These are phyloP conservation scores for Nematodospora valgi DNA, from an alignment of 805 yeast genomes.

Conservation along the genomic window DNA sequence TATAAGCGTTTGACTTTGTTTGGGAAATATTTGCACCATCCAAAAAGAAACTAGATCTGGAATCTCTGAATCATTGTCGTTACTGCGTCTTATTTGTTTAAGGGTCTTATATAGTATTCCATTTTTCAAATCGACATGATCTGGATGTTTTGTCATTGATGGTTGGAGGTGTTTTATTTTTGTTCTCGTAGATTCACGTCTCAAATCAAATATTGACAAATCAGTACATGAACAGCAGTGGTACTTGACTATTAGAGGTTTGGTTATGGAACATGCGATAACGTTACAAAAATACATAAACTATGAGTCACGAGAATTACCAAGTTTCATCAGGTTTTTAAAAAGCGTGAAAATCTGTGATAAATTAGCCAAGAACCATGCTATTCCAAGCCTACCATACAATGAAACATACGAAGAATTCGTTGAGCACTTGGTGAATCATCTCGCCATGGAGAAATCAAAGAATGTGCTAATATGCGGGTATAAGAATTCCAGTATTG, in stretches of 20 bases:
- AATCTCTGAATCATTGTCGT: conserved; percentile 13
- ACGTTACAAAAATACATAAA: no score
- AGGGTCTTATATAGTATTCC: conserved; percentile 44
- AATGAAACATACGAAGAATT: conserved; percentile 20
- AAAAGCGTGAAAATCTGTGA: conserved; percentile 3
- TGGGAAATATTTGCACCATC: conserved; percentile 52
- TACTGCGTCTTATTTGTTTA: conserved; percentile 39
- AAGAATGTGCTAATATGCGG: conserved; percentile 44
- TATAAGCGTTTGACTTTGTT: conserved; percentile 24
- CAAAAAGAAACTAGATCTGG: no score
- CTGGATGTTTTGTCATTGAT: conserved; percentile 1
- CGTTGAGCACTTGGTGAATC: conserved; percentile 39
- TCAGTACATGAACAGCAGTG: no score
- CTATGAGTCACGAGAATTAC: conserved; percentile 3
- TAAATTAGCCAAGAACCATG: neutral
- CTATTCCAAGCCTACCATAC: neutral
- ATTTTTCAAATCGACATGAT: conserved; percentile 43
- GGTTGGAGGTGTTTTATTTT: no score
- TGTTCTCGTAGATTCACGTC: no score
- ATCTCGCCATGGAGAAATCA: conserved; percentile 23
- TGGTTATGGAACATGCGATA: no score
- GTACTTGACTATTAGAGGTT: no score
- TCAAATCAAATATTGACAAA: no score
- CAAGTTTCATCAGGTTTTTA: conserved; percentile 2
- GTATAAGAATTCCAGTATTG: conserved; percentile 36